A percentile compares a stretch with the other conserved stretches of the same genome.
Evolutionary conservation across 768 basidiomycete species (phyloP).

Genomic region (Cystobasidium tubakii): DNA sequence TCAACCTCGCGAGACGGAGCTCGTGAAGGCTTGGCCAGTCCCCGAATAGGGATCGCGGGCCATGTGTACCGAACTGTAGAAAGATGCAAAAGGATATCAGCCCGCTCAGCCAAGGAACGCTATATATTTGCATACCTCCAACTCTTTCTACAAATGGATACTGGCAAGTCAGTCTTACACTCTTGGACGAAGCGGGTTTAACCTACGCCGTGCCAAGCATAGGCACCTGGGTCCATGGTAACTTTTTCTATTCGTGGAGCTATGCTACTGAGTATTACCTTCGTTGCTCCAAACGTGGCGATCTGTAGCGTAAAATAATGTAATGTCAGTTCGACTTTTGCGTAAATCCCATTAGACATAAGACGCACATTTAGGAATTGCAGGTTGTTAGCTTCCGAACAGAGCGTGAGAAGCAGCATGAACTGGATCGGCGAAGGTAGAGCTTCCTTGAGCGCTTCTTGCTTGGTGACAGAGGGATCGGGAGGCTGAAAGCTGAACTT

Average conservation of each 20-base stretch:
- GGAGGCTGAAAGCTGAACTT: conserved; percentile 24
- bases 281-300: conserved; percentile 10
- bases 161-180: background rate
- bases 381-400: conserved; percentile 11
- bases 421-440: conserved; percentile 24
- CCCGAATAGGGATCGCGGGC: background rate
- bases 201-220: conserved; percentile 26
- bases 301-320: background rate
- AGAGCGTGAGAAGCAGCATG: conserved; percentile 25
- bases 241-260: background rate
- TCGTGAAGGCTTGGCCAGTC: conserved; percentile 18
- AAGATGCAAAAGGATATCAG: background rate
- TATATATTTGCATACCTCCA: conserved; percentile 15
- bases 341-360: background rate
- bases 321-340: background rate
- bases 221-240: conserved; percentile 23
- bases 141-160: background rate
- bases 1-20: background rate
- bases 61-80: conserved; percentile 5
- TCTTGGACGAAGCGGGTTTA: too few species aligned
- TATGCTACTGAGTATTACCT: background rate
- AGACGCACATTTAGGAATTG: conserved; percentile 15
- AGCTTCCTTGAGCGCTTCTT: background rate
- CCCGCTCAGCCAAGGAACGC: too few species aligned
- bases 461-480: background rate